Evolutionary conservation across 2,329 filamentous ascomycete genomes (phyloP).

Genomic region (Ophiobolus disseminans): DNA sequence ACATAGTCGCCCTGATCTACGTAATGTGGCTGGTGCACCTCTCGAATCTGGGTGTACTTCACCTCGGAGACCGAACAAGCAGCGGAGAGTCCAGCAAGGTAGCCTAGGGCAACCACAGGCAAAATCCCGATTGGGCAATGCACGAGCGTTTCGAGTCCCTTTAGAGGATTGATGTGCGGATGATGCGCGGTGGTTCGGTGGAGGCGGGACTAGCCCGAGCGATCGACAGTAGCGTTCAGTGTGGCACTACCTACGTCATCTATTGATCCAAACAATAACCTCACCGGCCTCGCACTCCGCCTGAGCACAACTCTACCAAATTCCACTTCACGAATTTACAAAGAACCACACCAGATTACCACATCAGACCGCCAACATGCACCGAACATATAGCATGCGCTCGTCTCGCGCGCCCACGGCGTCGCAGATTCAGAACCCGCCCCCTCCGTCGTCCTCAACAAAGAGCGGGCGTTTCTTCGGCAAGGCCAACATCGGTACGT

Average conservation of each 20-base stretch:
- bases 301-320: slow-evolving; percentile 12
- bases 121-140: slow-evolving; percentile 12
- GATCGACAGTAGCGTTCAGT: too few relatives aligned
- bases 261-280: slow-evolving; percentile 28
- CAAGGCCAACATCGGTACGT: slow-evolving; percentile 81
- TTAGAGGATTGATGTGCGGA: slow-evolving; percentile 2
- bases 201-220: slow-evolving; percentile 10
- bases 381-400: slow-evolving; percentile 90
- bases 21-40: background rate
- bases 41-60: background rate
- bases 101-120: background rate
- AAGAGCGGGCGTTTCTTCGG: slow-evolving; percentile 92
- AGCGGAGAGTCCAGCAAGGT: background rate
- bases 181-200: slow-evolving; percentile 26
- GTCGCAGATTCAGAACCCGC: slow-evolving; percentile 88
- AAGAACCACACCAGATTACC: background rate
- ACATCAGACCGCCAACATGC: slow-evolving; percentile 65
- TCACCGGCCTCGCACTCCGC: slow-evolving; percentile 14
- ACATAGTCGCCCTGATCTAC: slow-evolving; percentile 4
- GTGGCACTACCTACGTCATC: slow-evolving; percentile 25
- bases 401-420: slow-evolving; percentile 94
- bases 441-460: slow-evolving; percentile 87
- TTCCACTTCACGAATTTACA: slow-evolving; percentile 6
- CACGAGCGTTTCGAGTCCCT: background rate
- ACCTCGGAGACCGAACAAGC: background rate